phyloP scores from a whole-genome alignment of 1,139 yeast species.

The Diutina sp. region DNA sequence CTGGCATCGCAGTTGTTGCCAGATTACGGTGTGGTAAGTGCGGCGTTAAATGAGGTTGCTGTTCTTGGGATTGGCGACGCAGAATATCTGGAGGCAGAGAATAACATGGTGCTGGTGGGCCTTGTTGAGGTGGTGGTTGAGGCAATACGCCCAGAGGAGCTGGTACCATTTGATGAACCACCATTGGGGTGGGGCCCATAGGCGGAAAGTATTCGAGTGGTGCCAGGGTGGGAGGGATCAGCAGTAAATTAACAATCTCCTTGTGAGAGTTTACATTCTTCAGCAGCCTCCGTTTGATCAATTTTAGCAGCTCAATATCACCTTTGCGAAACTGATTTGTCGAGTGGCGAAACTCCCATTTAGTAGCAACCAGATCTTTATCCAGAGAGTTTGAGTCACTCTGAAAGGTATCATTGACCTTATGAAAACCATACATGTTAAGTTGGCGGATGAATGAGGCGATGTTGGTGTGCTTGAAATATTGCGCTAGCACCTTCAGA shows the following conservation, averaged over 20 bases:
- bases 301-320: conserved; percentile 41
- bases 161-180: neutral
- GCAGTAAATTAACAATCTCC: conserved; percentile 26
- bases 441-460: conserved; percentile 55
- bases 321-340: conserved; percentile 55
- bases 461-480: conserved; percentile 67
- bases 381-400: conserved; percentile 7
- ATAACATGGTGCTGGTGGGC: neutral
- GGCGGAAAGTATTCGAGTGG: neutral
- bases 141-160: neutral
- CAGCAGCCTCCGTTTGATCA: conserved; percentile 53
- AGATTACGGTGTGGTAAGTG: neutral
- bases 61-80: neutral
- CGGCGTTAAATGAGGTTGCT: neutral
- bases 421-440: conserved; percentile 49
- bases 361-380: conserved; percentile 7
- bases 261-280: conserved; percentile 34
- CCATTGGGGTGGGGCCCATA: neutral
- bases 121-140: neutral
- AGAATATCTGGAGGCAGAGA: neutral
- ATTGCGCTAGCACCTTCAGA: conserved; percentile 46
- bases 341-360: conserved; percentile 66
- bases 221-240: conserved; percentile 12
- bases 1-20: neutral
- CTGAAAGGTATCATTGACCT: conserved; percentile 36